phyloP scores from a whole-genome alignment of 306 rosid species.

The Castanea mollissima region DNA sequence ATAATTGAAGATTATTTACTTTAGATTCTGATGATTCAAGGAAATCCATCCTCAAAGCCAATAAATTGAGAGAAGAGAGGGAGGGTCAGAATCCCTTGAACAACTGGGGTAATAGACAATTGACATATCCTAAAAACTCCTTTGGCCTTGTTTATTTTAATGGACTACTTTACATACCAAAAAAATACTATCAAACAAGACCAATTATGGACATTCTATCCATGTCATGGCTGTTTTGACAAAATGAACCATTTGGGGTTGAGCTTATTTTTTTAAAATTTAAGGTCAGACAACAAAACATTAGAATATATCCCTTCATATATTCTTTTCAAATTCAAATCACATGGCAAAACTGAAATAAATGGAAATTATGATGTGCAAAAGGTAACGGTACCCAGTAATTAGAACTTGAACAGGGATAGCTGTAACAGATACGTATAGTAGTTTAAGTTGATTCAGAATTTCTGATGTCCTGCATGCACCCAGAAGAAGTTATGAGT shows the following conservation, averaged over 20 bases:
- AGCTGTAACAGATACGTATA: conserved; percentile 38
- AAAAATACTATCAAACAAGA: too few relatives aligned
- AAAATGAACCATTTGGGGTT: neutral
- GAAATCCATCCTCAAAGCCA: neutral
- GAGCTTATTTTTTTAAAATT: neutral
- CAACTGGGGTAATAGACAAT: neutral
- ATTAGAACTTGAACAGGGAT: conserved; percentile 65
- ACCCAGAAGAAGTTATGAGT: conserved; percentile 1
- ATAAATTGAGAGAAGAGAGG: neutral
- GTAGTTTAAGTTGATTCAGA: conserved; percentile 50
- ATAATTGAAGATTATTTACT: neutral
- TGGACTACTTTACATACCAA: too few relatives aligned
- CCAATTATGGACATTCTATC: neutral
- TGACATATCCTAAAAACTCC: neutral
- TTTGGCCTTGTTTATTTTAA: neutral
- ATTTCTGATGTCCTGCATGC: conserved; percentile 57
- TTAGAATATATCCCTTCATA: neutral
- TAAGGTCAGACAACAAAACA: neutral
- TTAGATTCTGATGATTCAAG: neutral
- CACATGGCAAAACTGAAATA: conserved; percentile 1
- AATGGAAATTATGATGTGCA: conserved; percentile 1
- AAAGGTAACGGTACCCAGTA: conserved; percentile 47
- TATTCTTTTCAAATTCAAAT: neutral
- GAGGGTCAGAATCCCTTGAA: neutral
- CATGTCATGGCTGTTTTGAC: neutral